Evolutionary conservation across 2,329 filamentous ascomycete genomes (phyloP), one percentile per base, ranked within the genome.

Genomic region (Fusarium agapanthi): DNA sequence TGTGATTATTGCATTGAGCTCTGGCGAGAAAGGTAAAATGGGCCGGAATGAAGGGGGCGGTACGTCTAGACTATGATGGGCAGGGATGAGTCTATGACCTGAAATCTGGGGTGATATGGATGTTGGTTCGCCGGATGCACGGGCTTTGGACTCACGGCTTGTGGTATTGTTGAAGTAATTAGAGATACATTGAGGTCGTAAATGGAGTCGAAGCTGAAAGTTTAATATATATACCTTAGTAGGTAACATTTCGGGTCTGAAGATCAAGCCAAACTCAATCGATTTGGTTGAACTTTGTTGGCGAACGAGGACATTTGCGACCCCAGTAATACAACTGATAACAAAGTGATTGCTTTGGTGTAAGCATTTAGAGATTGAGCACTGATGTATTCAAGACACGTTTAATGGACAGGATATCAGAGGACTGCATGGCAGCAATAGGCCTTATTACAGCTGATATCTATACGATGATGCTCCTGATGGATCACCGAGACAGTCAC

Each of bases 211-310:
- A 26, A 43, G 20, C 16, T 45, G 40, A 20, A 26, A 40, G 9
- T 34, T 18, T 26, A 28, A 47, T 26, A 37, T 44, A 28, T 44
- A 28, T 30, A n/a, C n/a, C n/a, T n/a, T n/a, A 37, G 50, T 41
- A 54, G 26, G 34, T 34, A 53, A 22, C 41, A 69, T 30, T 43
- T 58, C 51, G 66, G 65, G 65, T 58, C 22, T 34, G 59, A 43
- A 41, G 58, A 65, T 69, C 51, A 43, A 41, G 28, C n/a, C n/a
- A 65, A 69, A 69, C 66, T 69, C 59, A 69, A 69, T 69, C 65
- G 66, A 43, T 38, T 69, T 45, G 45, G 44, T 45, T 69, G 58
- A 69, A 69, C 51, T 65, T 53, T 65, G 45, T 59, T 65, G 20
- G 34, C n/a, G 20, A 28, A 16, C 22, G 65, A 62, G 62, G 55